These are phyloP conservation scores for Diutina rugosa DNA, from an alignment of 1,139 yeast genomes.

Conservation along the genomic window DNA sequence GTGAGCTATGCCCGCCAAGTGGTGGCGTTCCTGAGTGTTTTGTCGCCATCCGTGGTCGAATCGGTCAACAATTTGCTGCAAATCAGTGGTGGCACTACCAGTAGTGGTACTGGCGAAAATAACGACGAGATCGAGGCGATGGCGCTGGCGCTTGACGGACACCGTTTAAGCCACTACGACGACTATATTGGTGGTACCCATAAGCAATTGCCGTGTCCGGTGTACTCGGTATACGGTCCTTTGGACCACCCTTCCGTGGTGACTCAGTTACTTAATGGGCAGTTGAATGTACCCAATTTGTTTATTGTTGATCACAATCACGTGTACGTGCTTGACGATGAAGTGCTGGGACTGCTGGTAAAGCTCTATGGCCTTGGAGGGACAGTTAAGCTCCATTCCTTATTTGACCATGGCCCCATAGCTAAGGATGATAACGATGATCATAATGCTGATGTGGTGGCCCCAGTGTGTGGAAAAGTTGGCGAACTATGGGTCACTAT, in stretches of 20 bases:
- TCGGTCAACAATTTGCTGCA: slow-evolving; percentile 34
- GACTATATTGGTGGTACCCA: slow-evolving; percentile 35
- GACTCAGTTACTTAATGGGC: slow-evolving; percentile 44
- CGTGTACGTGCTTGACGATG: slow-evolving; percentile 21
- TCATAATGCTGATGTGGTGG: too few species aligned
- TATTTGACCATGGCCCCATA: slow-evolving; percentile 53
- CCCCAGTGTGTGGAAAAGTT: slow-evolving; percentile 36
- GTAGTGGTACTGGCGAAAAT: too few species aligned
- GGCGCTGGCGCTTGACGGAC: neutral
- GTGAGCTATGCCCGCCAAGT: slow-evolving; percentile 47
- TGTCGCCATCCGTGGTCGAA: slow-evolving; percentile 32
- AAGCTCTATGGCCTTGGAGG: slow-evolving; percentile 66
- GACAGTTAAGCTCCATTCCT: slow-evolving; percentile 48
- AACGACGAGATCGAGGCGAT: neutral
- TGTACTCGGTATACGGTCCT: slow-evolving; percentile 66
- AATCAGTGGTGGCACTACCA: slow-evolving; percentile 8
- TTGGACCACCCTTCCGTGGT: slow-evolving; percentile 61
- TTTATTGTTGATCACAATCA: slow-evolving; percentile 47
- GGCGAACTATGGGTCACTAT: slow-evolving; percentile 71
- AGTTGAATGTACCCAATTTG: slow-evolving; percentile 41
- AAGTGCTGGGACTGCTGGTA: slow-evolving; percentile 29
- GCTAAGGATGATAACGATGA: slow-evolving; percentile 3
- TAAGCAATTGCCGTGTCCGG: slow-evolving; percentile 43
- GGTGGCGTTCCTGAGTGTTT: slow-evolving; percentile 53
- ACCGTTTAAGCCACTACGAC: slow-evolving; percentile 9